phyloP scores from a whole-genome alignment of 768 basidiomycete species.

The Cytidiella melzeri region DNA sequence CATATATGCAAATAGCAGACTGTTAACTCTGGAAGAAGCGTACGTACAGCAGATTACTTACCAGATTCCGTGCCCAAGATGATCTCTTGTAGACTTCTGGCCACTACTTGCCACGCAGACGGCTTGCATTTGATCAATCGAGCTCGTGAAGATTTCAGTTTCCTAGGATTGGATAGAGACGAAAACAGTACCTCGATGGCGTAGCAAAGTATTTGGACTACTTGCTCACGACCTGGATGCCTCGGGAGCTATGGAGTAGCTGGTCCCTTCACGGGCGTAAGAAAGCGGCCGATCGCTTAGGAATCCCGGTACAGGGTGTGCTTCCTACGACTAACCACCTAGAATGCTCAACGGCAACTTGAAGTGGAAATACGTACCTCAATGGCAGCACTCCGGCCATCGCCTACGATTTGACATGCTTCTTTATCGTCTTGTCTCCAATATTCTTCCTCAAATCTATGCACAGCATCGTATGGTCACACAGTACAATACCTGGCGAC shows the following conservation, averaged over 20 bases:
- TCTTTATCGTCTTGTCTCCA: slow-evolving; percentile 12
- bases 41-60: not conserved
- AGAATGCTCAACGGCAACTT: slow-evolving; percentile 32
- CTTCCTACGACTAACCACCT: slow-evolving; percentile 36
- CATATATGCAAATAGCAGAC: not conserved
- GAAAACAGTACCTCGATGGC: not conserved
- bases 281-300: slow-evolving; percentile 21
- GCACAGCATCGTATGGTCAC: slow-evolving; percentile 2
- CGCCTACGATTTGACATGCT: slow-evolving; percentile 28
- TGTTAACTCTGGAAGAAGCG: slow-evolving; percentile 1
- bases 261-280: slow-evolving; percentile 27
- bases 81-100: slow-evolving; percentile 1
- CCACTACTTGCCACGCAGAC: not conserved
- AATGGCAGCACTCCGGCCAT: slow-evolving; percentile 23
- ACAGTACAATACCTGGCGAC: not conserved
- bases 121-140: not conserved
- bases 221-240: slow-evolving; percentile 22
- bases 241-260: slow-evolving; percentile 24
- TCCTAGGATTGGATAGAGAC: not conserved
- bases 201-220: slow-evolving; percentile 19
- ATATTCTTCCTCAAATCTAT: slow-evolving; percentile 21
- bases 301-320: slow-evolving; percentile 21
- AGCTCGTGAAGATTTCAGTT: slow-evolving; percentile 1
- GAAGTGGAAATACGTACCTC: slow-evolving; percentile 26
- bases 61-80: not conserved